These are phyloP conservation scores for Pseudogymnoascus sp. DNA, from an alignment of 2,329 filamentous ascomycete species.

Conservation along the genomic window DNA sequence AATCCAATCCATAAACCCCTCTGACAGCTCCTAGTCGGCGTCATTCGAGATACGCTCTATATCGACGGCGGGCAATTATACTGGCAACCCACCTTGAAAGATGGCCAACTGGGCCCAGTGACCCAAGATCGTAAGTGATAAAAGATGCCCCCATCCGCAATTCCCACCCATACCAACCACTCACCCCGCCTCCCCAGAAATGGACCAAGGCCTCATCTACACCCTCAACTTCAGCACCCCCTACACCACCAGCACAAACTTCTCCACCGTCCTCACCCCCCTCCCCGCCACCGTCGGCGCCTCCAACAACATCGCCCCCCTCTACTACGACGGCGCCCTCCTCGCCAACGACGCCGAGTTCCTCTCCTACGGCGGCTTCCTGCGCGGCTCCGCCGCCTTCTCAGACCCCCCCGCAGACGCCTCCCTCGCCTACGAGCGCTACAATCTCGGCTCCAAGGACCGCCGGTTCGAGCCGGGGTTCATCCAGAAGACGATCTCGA, in stretches of 20 bases:
- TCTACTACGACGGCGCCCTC: constrained; percentile 54
- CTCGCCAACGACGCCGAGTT: constrained; percentile 56
- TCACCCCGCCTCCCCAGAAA: constrained; percentile 37
- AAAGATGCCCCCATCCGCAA: background rate
- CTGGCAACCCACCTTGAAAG: constrained; percentile 43
- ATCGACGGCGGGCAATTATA: constrained; percentile 52
- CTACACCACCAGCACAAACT: constrained; percentile 45
- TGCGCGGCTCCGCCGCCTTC: constrained; percentile 22
- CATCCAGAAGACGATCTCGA: constrained; percentile 31
- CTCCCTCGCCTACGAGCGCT: constrained; percentile 43
- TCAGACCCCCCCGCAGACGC: constrained; percentile 35
- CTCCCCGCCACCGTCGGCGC: constrained; percentile 32
- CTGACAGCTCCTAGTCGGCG: constrained; percentile 37
- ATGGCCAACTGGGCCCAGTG: constrained; percentile 31
- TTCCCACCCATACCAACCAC: background rate
- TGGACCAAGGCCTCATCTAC: constrained; percentile 41
- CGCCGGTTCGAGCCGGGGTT: constrained; percentile 38
- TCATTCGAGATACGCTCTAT: constrained; percentile 54
- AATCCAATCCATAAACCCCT: background rate
- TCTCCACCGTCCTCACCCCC: constrained; percentile 41
- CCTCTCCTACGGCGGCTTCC: constrained; percentile 54
- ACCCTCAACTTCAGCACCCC: constrained; percentile 49
- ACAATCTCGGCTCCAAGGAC: constrained; percentile 41
- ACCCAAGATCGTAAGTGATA: constrained; percentile 35
- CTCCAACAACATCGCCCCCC: too few relatives aligned